A percentile compares a stretch with the other conserved stretches of the same genome.
phyloP scores from a whole-genome alignment of 2,329 filamentous ascomycete genomes.

The Fusarium tricinctum region DNA sequence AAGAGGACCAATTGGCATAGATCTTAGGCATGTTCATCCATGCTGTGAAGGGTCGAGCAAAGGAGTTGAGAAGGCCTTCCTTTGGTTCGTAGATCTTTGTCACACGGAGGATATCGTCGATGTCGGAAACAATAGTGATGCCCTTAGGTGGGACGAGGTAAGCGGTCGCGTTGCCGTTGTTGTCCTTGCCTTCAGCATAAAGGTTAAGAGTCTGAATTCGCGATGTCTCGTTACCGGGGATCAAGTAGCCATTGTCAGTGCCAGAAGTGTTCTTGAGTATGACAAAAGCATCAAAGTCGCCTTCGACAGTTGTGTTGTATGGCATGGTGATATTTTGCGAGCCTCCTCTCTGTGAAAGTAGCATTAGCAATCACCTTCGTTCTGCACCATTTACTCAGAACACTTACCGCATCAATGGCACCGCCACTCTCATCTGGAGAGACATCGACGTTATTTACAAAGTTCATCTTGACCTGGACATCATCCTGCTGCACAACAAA shows the following conservation, averaged over 20 bases:
- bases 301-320: slow-evolving; percentile 74
- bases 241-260: slow-evolving; percentile 62
- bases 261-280: slow-evolving; percentile 71
- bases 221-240: slow-evolving; percentile 74
- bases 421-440: slow-evolving; percentile 70
- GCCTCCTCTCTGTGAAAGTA: slow-evolving; percentile 62
- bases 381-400: rapidly evolving
- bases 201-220: slow-evolving; percentile 77
- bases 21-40: slow-evolving; percentile 87
- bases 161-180: slow-evolving; percentile 79
- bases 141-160: slow-evolving; percentile 80
- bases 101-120: slow-evolving; percentile 84
- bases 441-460: slow-evolving; percentile 61
- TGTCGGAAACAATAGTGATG: slow-evolving; percentile 80
- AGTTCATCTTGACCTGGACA: slow-evolving; percentile 73
- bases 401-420: slow-evolving; percentile 59
- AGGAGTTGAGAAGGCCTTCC: slow-evolving; percentile 81
- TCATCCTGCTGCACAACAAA: slow-evolving; percentile 81
- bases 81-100: slow-evolving; percentile 85
- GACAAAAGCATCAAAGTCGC: slow-evolving; percentile 81
- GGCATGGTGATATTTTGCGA: slow-evolving; percentile 74
- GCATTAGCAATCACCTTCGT: slow-evolving; percentile 15
- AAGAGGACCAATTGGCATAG: slow-evolving; percentile 80
- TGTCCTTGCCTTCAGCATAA: slow-evolving; percentile 72
- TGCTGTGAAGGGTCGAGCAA: slow-evolving; percentile 76